Evolutionary conservation across 192 early-diverging fungal genomes (phyloP).

Genomic region (Rhizoclosmatium globosum): DNA sequence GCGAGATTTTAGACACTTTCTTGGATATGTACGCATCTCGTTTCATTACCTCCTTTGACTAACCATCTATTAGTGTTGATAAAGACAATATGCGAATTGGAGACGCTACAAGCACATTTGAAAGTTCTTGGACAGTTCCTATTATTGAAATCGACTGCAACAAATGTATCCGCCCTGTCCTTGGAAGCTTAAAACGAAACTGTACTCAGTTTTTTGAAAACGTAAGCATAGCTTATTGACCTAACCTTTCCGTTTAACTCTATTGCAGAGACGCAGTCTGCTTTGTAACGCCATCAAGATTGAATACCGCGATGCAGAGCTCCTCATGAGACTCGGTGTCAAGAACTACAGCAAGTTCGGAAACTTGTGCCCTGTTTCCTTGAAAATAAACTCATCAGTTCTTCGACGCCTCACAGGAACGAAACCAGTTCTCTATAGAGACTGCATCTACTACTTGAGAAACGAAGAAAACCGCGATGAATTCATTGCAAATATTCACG

Average conservation of each 20-base stretch:
- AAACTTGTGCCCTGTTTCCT: constrained; percentile 56
- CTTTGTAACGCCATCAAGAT: constrained; percentile 45
- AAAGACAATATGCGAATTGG: constrained; percentile 43
- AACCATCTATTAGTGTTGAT: constrained; percentile 33
- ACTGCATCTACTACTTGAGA: constrained; percentile 54
- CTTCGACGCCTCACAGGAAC: constrained; percentile 38
- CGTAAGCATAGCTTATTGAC: constrained; percentile 36
- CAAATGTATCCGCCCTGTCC: constrained; percentile 43
- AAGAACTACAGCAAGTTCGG: constrained; percentile 54
- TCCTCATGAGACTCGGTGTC: constrained; percentile 50
- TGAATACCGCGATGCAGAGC: constrained; percentile 43
- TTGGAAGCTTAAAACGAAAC: constrained; percentile 39
- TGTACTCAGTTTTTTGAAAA: constrained; percentile 46
- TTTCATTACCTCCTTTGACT: neutral
- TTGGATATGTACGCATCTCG: constrained; percentile 40
- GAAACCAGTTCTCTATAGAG: constrained; percentile 49
- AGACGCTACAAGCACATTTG: constrained; percentile 44
- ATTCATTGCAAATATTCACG: constrained; percentile 45
- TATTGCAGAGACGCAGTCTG: constrained; percentile 45
- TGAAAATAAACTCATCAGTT: constrained; percentile 37
- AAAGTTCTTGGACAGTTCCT: constrained; percentile 41
- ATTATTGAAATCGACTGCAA: constrained; percentile 52
- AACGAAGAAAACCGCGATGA: constrained; percentile 39
- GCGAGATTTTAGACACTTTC: constrained; percentile 41
- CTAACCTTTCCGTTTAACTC: neutral